phyloP scores from a whole-genome alignment of 1,284 basidiomycete genomes.

The Sporisorium scitamineum region DNA sequence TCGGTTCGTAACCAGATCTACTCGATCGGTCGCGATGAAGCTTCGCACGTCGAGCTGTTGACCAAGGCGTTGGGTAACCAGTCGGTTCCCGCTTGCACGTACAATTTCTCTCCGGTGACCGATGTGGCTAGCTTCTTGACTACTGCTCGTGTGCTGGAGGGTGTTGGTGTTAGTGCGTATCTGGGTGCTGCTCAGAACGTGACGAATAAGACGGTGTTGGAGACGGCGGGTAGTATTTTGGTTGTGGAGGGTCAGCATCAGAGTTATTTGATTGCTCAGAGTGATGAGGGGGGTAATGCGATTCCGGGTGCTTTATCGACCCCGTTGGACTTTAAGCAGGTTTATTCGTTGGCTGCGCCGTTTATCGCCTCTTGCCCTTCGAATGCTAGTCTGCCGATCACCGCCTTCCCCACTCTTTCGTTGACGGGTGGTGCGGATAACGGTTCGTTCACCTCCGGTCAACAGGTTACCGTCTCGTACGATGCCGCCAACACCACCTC shows the following conservation, averaged over 20 bases:
- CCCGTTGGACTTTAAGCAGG: slow-evolving; percentile 55
- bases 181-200: slow-evolving; percentile 52
- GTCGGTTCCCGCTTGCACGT: slow-evolving; percentile 43
- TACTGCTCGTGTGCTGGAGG: slow-evolving; percentile 53
- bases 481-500: slow-evolving; percentile 17
- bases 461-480: slow-evolving; percentile 43
- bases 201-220: slow-evolving; percentile 35
- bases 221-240: slow-evolving; percentile 67
- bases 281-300: slow-evolving; percentile 30
- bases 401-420: slow-evolving; percentile 37
- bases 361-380: slow-evolving; percentile 53
- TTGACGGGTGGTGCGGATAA: slow-evolving; percentile 23
- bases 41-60: slow-evolving; percentile 34
- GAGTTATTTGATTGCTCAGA: slow-evolving; percentile 68
- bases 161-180: slow-evolving; percentile 45
- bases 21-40: slow-evolving; percentile 51
- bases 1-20: slow-evolving; percentile 50
- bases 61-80: slow-evolving; percentile 37
- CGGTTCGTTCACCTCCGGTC: slow-evolving; percentile 43
- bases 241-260: slow-evolving; percentile 73
- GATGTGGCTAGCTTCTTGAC: slow-evolving; percentile 52
- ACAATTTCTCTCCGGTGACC: slow-evolving; percentile 38
- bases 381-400: slow-evolving; percentile 37
- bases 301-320: slow-evolving; percentile 51
- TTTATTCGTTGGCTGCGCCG: slow-evolving; percentile 61